Percentiles rank a stretch among this genome's conserved stretches.
phyloP scores from a whole-genome alignment of 768 basidiomycete species.

The Epithele typhae region DNA sequence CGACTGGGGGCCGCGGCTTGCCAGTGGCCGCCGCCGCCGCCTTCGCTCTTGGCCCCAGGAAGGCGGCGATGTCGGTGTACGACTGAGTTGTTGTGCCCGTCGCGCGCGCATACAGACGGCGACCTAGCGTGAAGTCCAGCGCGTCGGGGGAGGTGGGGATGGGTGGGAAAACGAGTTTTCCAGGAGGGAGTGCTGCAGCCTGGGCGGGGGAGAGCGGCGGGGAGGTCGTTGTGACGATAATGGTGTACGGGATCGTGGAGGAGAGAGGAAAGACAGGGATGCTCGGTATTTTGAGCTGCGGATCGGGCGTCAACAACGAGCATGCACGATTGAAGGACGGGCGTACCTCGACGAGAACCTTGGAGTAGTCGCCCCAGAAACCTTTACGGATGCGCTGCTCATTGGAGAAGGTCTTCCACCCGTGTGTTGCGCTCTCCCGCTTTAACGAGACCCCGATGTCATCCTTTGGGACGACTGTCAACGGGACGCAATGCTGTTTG shows the following conservation, averaged over 20 bases:
- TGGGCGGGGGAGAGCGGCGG: background rate
- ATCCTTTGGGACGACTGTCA: conserved; percentile 10
- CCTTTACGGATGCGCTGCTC: conserved; percentile 11
- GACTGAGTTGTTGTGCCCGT: background rate
- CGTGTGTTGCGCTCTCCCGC: background rate
- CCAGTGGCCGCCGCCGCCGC: too few relatives aligned
- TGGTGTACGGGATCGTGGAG: conserved; percentile 11
- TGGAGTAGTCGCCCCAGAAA: conserved; percentile 17
- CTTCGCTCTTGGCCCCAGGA: background rate
- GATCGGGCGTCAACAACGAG: background rate
- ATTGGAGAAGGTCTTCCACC: background rate
- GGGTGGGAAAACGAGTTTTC: conserved; percentile 7
- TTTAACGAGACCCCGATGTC: background rate
- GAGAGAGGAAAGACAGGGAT: conserved; percentile 6
- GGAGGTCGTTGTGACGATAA: conserved; percentile 8
- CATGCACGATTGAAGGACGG: too few relatives aligned
- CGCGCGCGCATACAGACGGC: conserved; percentile 1
- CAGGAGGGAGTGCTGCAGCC: background rate
- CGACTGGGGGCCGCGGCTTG: background rate
- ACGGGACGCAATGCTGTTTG: background rate
- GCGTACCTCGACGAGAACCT: conserved; percentile 11
- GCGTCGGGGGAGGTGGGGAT: background rate
- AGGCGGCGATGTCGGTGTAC: too few relatives aligned
- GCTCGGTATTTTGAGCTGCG: conserved; percentile 7
- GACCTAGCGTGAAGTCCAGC: conserved; percentile 10